Conservation (phyloP, 306 rosid genomes). For the Castanea mollissima region DNA sequence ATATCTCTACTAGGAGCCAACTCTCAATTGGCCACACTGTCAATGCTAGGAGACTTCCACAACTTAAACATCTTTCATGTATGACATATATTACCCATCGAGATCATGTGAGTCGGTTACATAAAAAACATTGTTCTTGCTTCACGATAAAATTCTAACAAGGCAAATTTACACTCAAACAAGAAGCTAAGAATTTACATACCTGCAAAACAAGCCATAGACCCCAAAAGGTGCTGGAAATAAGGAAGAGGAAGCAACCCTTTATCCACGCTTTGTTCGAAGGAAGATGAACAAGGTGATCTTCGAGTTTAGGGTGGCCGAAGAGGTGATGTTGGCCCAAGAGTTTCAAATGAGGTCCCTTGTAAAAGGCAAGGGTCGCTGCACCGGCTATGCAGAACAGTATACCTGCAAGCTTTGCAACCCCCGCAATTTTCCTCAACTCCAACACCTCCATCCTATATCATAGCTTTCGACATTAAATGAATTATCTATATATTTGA, state of each 20-base stretch:
- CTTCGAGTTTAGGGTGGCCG: conserved; percentile 27
- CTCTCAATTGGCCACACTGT: neutral
- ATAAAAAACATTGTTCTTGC: too few relatives aligned
- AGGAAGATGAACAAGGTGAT: conserved; percentile 5
- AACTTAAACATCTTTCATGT: neutral
- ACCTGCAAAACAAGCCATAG: conserved; percentile 86
- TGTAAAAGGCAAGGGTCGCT: conserved; percentile 60
- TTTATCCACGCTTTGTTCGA: conserved; percentile 58
- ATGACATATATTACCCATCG: neutral
- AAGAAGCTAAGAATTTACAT: neutral
- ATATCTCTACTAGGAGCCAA: too few relatives aligned
- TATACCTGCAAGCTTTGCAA: conserved; percentile 65
- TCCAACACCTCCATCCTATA: conserved; percentile 65
- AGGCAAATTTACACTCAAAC: neutral
- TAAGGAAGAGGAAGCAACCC: conserved; percentile 82
- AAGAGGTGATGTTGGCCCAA: conserved; percentile 33
- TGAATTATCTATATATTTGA: too few relatives aligned
- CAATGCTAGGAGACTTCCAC: neutral
- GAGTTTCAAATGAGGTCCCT: conserved; percentile 60
- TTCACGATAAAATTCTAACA: too few relatives aligned
- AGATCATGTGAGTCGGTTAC: too few relatives aligned
- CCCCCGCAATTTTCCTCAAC: conserved; percentile 52
- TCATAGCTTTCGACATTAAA: neutral
- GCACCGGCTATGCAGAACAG: conserved; percentile 62
- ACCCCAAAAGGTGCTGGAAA: conserved; percentile 68